Conservation (phyloP, 371 early-diverging fungal species). For the Chytridiales sp. region DNA sequence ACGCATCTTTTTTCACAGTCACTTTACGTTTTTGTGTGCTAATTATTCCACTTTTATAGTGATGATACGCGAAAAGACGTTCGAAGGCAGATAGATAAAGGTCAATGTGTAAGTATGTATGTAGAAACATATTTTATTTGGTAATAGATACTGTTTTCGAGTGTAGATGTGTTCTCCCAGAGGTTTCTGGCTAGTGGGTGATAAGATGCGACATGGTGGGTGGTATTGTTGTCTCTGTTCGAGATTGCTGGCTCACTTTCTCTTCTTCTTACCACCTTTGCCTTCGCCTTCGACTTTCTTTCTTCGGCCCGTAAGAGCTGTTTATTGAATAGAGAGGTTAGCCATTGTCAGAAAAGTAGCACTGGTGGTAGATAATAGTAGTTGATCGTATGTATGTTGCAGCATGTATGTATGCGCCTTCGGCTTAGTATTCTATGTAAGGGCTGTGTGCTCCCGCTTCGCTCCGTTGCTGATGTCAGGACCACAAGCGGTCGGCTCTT, state of each 20-base stretch:
- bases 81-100: constrained; percentile 25
- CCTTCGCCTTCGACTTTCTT: constrained; percentile 22
- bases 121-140: not conserved
- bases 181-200: not conserved
- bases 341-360: not conserved
- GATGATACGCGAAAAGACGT: constrained; percentile 36
- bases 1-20: not conserved
- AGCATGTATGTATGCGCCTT: too few relatives aligned
- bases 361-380: not conserved
- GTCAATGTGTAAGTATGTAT: not conserved
- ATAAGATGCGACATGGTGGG: not conserved
- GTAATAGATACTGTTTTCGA: not conserved
- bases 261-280: constrained; percentile 32
- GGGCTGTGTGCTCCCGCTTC: too few relatives aligned
- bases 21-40: constrained; percentile 1
- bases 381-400: too few relatives aligned
- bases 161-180: not conserved
- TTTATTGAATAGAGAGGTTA: not conserved
- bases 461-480: too few relatives aligned
- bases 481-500: too few relatives aligned
- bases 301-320: constrained; percentile 19
- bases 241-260: constrained; percentile 1
- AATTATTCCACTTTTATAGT: constrained; percentile 14
- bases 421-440: too few relatives aligned
- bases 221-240: not conserved